These are phyloP conservation scores for Chlorella variabilis DNA, from an alignment of 163 green algal genomes.

Conservation along the genomic window DNA sequence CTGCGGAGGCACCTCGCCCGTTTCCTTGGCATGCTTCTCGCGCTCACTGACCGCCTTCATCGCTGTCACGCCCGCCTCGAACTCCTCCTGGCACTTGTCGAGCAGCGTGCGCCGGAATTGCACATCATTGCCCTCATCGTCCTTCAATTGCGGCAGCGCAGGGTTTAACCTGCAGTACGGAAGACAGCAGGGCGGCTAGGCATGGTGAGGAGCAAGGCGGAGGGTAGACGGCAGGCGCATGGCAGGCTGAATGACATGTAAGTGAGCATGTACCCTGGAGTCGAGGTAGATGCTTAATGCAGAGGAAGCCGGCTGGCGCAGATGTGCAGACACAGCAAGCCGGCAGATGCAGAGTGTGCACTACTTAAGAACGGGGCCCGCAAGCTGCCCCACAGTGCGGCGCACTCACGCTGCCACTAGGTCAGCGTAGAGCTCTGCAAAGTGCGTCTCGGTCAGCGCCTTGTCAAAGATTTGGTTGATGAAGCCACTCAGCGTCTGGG, in stretches of 20 bases:
- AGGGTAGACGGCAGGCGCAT: neutral
- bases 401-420: conserved; percentile 64
- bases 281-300: too few species aligned
- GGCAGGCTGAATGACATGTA: too few species aligned
- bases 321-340: too few species aligned
- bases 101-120: conserved; percentile 89
- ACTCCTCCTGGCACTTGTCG: conserved; percentile 94
- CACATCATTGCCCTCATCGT: conserved; percentile 49
- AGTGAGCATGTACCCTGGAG: too few species aligned
- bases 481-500: conserved; percentile 80
- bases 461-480: conserved; percentile 97
- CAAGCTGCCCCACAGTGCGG: too few species aligned
- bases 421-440: conserved; percentile 93
- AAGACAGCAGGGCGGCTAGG: neutral
- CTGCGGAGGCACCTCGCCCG: conserved; percentile 33
- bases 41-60: conserved; percentile 78
- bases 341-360: too few species aligned
- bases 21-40: conserved; percentile 51
- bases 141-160: conserved; percentile 65
- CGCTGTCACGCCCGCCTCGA: conserved; percentile 80
- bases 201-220: neutral
- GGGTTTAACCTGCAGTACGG: conserved; percentile 55
- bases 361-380: too few species aligned
- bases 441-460: conserved; percentile 93
- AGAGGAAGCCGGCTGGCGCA: too few species aligned